phyloP scores from a whole-genome alignment of 352 stramenopile species.

The Globisporangium polare region DNA sequence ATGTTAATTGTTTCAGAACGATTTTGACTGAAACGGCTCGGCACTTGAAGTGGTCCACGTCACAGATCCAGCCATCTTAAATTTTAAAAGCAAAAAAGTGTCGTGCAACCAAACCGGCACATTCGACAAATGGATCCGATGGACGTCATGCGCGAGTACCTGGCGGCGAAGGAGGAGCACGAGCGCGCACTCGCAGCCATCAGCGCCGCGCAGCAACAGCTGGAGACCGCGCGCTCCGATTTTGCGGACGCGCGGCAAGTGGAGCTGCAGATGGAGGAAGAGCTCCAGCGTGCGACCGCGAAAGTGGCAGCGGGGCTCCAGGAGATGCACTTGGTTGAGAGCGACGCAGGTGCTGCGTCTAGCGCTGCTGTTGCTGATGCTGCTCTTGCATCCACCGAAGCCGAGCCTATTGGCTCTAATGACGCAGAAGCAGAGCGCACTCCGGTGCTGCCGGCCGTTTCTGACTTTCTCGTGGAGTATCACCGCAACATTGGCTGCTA shows the following conservation, averaged over 20 bases:
- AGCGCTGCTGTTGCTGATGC: too few relatives aligned
- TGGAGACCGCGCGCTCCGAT: conserved; percentile 26
- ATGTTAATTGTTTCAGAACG: too few relatives aligned
- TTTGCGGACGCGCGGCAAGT: conserved; percentile 23
- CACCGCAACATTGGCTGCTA: conserved; percentile 84
- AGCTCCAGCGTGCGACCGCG: conserved; percentile 8
- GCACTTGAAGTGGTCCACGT: not conserved
- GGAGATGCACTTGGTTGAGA: conserved; percentile 7
- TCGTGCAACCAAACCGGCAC: too few relatives aligned
- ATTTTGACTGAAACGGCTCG: not conserved
- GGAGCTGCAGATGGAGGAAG: conserved; percentile 18
- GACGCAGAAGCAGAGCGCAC: not conserved
- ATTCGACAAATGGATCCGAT: conserved; percentile 3
- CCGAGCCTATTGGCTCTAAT: not conserved
- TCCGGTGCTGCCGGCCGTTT: conserved; percentile 12
- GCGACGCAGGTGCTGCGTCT: not conserved
- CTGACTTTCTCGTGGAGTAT: conserved; percentile 56
- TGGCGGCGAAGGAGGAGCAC: conserved; percentile 37
- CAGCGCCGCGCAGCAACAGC: conserved; percentile 10
- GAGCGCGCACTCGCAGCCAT: conserved; percentile 27
- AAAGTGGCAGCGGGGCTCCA: conserved; percentile 5
- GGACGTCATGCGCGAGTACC: conserved; percentile 31
- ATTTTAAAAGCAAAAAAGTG: too few relatives aligned
- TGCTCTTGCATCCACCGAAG: conserved; percentile 26
- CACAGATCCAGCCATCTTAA: not conserved